A percentile compares a stretch with the other conserved stretches of the same genome.
Conservation (phyloP, 208 protist species). For the Blechomonas ayalai region DNA sequence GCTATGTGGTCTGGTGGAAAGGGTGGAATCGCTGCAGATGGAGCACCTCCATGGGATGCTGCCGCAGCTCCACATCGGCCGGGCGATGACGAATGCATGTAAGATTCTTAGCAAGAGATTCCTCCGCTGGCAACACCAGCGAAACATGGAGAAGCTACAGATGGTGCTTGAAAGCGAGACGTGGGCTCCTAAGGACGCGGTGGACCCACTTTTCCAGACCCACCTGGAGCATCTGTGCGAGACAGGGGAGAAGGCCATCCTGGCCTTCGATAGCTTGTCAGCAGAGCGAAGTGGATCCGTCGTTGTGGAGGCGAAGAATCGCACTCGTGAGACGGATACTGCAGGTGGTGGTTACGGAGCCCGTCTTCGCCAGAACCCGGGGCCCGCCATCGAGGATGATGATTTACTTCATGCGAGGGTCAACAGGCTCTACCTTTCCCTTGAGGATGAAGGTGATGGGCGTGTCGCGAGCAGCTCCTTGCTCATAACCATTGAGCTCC, state of each 20-base stretch:
- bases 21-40: too few relatives aligned
- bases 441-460: constrained; percentile 17
- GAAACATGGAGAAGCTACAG: constrained; percentile 50
- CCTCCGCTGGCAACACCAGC: constrained; percentile 43
- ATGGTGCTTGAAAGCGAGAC: constrained; percentile 63
- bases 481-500: constrained; percentile 65
- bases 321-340: neutral
- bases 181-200: constrained; percentile 43
- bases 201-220: constrained; percentile 49
- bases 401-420: constrained; percentile 6
- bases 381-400: too few relatives aligned
- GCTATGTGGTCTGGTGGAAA: too few relatives aligned
- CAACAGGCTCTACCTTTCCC: constrained; percentile 22
- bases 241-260: constrained; percentile 21
- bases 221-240: constrained; percentile 56
- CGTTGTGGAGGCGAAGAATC: neutral
- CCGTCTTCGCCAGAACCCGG: too few relatives aligned
- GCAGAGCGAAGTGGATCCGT: constrained; percentile 1
- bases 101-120: constrained; percentile 46
- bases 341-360: too few relatives aligned
- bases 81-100: too few relatives aligned
- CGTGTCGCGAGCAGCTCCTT: constrained; percentile 60
- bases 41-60: constrained; percentile 9
- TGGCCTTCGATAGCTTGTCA: constrained; percentile 19
- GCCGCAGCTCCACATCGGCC: too few relatives aligned